Conservation (phyloP, 495 filamentous ascomycete species). For the Penicillium argentinense region DNA sequence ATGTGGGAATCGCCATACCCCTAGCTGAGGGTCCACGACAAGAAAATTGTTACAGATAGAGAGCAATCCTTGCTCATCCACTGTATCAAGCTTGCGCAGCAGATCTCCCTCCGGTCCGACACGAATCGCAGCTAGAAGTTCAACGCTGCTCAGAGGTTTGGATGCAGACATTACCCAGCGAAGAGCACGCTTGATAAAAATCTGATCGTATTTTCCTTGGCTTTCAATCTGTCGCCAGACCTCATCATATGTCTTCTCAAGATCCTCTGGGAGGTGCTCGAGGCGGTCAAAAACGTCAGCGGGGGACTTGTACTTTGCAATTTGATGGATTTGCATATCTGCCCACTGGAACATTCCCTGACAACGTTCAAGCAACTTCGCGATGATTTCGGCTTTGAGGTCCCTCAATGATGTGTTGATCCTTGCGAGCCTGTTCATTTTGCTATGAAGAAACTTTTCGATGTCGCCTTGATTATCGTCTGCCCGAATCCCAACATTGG, state of each 20-base stretch:
- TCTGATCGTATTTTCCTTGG: conserved; percentile 22
- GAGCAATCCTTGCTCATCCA: conserved; percentile 20
- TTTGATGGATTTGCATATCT: conserved; percentile 31
- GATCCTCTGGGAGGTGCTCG: neutral
- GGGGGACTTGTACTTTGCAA: conserved; percentile 16
- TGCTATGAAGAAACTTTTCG: conserved; percentile 20
- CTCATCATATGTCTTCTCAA: neutral
- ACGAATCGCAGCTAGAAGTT: conserved; percentile 14
- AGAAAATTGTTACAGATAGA: conserved; percentile 31
- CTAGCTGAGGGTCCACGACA: conserved; percentile 20
- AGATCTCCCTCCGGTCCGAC: conserved; percentile 1
- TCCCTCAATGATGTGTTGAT: conserved; percentile 4
- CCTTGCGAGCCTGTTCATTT: conserved; percentile 23
- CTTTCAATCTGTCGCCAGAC: conserved; percentile 30
- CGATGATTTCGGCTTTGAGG: conserved; percentile 10
- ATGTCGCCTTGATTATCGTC: conserved; percentile 32
- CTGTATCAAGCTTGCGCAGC: neutral
- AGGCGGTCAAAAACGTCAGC: neutral
- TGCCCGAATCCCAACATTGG: conserved; percentile 37
- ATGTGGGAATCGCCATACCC: conserved; percentile 33
- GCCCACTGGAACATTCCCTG: conserved; percentile 38
- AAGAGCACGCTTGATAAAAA: conserved; percentile 31
- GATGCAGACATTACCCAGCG: conserved; percentile 34
- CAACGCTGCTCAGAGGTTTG: conserved; percentile 16
- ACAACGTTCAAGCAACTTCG: conserved; percentile 6